Percentiles rank a stretch among this genome's conserved stretches.
phyloP scores from a whole-genome alignment of 805 yeast genomes.

The Candida multigemmis region DNA sequence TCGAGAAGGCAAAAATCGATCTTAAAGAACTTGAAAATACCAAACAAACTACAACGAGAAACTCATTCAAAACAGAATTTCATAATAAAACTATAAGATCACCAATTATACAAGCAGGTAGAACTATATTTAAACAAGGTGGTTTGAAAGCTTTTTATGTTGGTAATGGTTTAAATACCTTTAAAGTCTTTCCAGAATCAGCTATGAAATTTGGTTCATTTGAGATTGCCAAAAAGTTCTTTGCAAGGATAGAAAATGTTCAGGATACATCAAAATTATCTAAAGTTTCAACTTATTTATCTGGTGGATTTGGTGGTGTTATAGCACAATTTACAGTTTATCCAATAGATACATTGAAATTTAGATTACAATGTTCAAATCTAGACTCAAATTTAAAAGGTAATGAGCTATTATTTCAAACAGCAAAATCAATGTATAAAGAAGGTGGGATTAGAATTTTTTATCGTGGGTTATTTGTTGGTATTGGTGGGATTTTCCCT shows the following conservation, averaged over 20 bases:
- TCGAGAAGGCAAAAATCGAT: constrained; percentile 23
- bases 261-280: constrained; percentile 64
- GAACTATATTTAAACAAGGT: constrained; percentile 76
- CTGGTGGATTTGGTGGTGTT: constrained; percentile 97
- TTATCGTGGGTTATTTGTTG: constrained; percentile 83
- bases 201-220: constrained; percentile 97
- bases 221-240: constrained; percentile 70
- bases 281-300: constrained; percentile 69
- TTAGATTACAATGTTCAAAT: constrained; percentile 88
- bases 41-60: not conserved
- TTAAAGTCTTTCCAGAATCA: constrained; percentile 93
- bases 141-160: constrained; percentile 85
- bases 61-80: not conserved
- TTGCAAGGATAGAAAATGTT: constrained; percentile 71
- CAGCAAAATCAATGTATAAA: constrained; percentile 68
- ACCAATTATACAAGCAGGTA: constrained; percentile 73
- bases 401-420: constrained; percentile 46
- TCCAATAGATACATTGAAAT: constrained; percentile 92
- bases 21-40: not conserved
- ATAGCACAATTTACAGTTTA: constrained; percentile 87
- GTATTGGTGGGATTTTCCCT: constrained; percentile 94
- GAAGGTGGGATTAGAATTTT: constrained; percentile 76
- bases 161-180: constrained; percentile 88
- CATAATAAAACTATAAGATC: constrained; percentile 47
- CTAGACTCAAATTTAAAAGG: constrained; percentile 57